A percentile compares a stretch with the other conserved stretches of the same genome.
phyloP scores from a whole-genome alignment of 768 basidiomycete species.

The Boletus subparvulus region DNA sequence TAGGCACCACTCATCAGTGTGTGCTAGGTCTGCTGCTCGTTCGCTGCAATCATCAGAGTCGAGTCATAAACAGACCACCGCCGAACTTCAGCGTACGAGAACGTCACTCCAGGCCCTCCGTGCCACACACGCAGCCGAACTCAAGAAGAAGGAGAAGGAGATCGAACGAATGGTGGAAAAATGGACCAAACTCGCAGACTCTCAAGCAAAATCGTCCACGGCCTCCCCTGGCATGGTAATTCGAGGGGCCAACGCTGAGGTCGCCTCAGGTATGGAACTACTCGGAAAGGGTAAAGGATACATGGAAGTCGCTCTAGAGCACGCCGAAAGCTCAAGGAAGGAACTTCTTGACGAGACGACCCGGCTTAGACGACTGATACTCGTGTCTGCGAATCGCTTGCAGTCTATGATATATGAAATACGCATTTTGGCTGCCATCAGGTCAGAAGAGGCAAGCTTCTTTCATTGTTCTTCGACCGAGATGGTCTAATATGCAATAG shows the following conservation, averaged over 20 bases:
- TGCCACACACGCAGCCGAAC: constrained; percentile 63
- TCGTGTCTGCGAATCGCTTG: constrained; percentile 65
- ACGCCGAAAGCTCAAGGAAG: constrained; percentile 66
- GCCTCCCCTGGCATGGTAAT: constrained; percentile 50
- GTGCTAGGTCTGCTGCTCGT: constrained; percentile 49
- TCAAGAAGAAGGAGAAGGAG: constrained; percentile 82
- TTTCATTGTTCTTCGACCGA: not conserved
- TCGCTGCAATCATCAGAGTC: constrained; percentile 58
- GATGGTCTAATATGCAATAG: constrained; percentile 31
- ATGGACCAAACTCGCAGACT: constrained; percentile 70
- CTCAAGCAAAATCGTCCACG: constrained; percentile 57
- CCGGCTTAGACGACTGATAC: constrained; percentile 55
- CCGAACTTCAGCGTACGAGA: constrained; percentile 72
- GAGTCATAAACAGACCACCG: constrained; percentile 66
- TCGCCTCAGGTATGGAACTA: constrained; percentile 44
- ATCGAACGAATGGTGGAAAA: constrained; percentile 71
- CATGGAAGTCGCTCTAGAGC: constrained; percentile 66
- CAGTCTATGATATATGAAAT: constrained; percentile 54
- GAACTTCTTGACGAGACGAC: constrained; percentile 66
- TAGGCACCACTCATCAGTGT: constrained; percentile 6
- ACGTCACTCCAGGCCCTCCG: constrained; percentile 67
- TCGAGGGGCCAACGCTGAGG: constrained; percentile 50
- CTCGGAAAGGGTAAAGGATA: constrained; percentile 53
- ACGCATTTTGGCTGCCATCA: constrained; percentile 38
- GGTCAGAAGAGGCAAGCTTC: constrained; percentile 48